Evolutionary conservation across 345 rosid species (phyloP).

Genomic region (Brassica juncea): DNA sequence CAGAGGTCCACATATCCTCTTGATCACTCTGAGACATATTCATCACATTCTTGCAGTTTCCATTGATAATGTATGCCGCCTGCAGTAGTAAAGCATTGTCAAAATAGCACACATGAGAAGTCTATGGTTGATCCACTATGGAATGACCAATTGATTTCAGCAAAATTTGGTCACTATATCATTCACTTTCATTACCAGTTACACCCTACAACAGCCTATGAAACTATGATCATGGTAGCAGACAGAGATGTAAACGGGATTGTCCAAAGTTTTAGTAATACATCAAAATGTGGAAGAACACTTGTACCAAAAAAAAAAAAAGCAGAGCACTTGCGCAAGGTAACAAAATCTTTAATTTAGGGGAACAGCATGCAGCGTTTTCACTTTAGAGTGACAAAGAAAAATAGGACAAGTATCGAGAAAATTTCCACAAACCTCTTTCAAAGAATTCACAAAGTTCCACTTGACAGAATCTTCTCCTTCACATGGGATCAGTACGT

Average conservation of each 20-base stretch:
- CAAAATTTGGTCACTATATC: neutral
- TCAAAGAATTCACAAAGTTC: constrained; percentile 88
- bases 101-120: constrained; percentile 6
- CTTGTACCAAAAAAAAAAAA: neutral
- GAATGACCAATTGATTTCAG: neutral
- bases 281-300: neutral
- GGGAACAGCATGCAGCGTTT: neutral
- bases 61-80: constrained; percentile 91
- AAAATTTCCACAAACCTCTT: constrained; percentile 61
- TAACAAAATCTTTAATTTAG: neutral
- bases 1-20: constrained; percentile 76
- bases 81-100: constrained; percentile 36
- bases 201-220: constrained; percentile 1
- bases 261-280: neutral
- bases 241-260: neutral
- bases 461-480: constrained; percentile 92
- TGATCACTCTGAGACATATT: constrained; percentile 94
- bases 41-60: constrained; percentile 96
- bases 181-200: neutral
- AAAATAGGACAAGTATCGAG: neutral
- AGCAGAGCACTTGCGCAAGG: neutral
- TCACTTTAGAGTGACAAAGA: neutral
- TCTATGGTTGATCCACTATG: neutral
- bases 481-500: constrained; percentile 76
- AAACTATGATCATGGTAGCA: neutral